Base-by-base conservation (phyloP, 352 stramenopile genomes). In the Phytophthora fragariaefolia region DNA sequence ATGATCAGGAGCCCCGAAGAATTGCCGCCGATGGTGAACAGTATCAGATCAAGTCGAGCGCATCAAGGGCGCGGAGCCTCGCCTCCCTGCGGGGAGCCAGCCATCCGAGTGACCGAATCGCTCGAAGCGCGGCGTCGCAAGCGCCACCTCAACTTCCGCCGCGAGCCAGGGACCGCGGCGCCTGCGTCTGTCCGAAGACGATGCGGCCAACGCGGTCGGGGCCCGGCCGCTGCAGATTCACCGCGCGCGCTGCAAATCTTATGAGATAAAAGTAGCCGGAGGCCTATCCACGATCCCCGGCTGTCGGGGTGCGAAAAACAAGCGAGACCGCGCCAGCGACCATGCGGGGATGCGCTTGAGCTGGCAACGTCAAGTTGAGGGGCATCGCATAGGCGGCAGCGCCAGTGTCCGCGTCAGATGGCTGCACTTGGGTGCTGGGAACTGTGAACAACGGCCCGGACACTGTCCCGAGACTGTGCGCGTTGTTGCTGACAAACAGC, bases 21-120 rank as follows among this genome's bases (percentile, higher is more conserved):
- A 71, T 77, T 74, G 70, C 70, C 65, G 65, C 34, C 52, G 70
- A 77, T 77, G 65, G 70, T 77, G 69, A 76, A 56, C 38, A 34
- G 49, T 71, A 71, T 71, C 49, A 74, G 55, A 34, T 74, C 53
- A 64, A 65, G 32, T 66, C 47, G 48, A 55, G 18, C 48, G 48
- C 40, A 42, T 15, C 34, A 42, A 38, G 30, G 9, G 30, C 30
- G 30, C 30, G 30, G 18, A 42, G 34, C n/a, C n/a, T n/a, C n/a
- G n/a, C n/a, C n/a, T n/a, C n/a, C n/a, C n/a, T n/a, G n/a, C n/a
- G n/a, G n/a, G n/a, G n/a, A n/a, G n/a, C n/a, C n/a, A n/a, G n/a
- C n/a, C n/a, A n/a, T n/a, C n/a, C n/a, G n/a, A n/a, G n/a, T n/a
- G n/a, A n/a, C n/a, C n/a, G 34, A 42, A 42, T 15, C 2, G 13